A percentile compares a stretch with the other conserved stretches of the same genome.
phyloP scores from a whole-genome alignment of 306 rosid genomes.

The Elaeagnus macrophylla region DNA sequence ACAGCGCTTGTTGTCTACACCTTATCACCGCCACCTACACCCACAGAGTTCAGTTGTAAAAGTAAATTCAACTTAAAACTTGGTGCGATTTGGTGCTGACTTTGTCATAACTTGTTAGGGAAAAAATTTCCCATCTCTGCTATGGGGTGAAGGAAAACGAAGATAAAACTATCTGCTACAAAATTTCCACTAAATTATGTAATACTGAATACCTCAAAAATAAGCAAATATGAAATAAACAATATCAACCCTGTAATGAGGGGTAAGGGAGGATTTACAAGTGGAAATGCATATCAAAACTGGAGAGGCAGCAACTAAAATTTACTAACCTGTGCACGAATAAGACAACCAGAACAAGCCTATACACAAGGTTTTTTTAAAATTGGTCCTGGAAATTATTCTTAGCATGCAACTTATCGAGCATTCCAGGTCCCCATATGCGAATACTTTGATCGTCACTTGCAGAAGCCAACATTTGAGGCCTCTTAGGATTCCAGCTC shows the following conservation, averaged over 20 bases:
- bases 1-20: too few relatives aligned
- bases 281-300: slow-evolving; percentile 11
- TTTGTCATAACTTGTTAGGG: too few relatives aligned
- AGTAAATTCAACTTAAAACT: too few relatives aligned
- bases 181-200: background rate
- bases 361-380: slow-evolving; percentile 23
- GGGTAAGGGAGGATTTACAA: slow-evolving; percentile 10
- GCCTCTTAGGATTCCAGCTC: slow-evolving; percentile 84
- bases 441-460: slow-evolving; percentile 80
- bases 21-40: too few relatives aligned
- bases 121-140: too few relatives aligned
- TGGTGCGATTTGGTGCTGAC: too few relatives aligned
- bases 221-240: background rate
- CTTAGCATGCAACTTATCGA: slow-evolving; percentile 19
- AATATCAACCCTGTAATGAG: background rate
- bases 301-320: slow-evolving; percentile 13
- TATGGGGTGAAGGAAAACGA: background rate
- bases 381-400: slow-evolving; percentile 6
- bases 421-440: slow-evolving; percentile 67
- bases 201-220: background rate
- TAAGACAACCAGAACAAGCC: slow-evolving; percentile 17
- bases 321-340: slow-evolving; percentile 40
- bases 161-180: background rate
- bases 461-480: slow-evolving; percentile 84
- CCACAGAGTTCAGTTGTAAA: too few relatives aligned